These are phyloP conservation scores for Cornus controversa DNA, from an alignment of 148 eudicot genomes.

Conservation along the genomic window DNA sequence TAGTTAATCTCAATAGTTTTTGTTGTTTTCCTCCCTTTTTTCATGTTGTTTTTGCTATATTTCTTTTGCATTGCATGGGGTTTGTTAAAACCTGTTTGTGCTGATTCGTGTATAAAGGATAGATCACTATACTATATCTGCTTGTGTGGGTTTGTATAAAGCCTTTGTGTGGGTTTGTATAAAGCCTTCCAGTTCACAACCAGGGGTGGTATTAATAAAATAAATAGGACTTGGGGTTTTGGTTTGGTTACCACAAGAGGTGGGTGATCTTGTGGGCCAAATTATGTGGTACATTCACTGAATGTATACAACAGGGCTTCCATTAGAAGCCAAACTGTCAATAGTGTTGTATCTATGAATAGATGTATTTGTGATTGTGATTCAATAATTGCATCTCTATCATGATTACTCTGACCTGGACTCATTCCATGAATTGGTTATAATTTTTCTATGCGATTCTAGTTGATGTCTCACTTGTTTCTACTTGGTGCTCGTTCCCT, in stretches of 20 bases:
- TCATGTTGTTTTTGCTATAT: slow-evolving; percentile 8
- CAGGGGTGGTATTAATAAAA: neutral
- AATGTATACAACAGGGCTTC: too few relatives aligned
- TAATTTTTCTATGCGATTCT: neutral
- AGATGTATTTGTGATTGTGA: too few relatives aligned
- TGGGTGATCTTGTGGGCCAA: neutral
- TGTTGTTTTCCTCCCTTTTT: neutral
- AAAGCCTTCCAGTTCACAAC: neutral
- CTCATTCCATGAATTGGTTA: neutral
- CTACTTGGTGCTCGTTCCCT: neutral
- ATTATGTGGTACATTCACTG: neutral
- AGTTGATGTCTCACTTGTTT: neutral
- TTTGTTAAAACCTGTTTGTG: neutral
- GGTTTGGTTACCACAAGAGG: too few relatives aligned
- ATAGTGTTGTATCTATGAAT: too few relatives aligned
- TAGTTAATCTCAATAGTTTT: neutral
- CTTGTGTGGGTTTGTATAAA: neutral
- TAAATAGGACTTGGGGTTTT: too few relatives aligned
- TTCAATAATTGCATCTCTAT: neutral
- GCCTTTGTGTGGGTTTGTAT: too few relatives aligned
- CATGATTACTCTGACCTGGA: neutral
- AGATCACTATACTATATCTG: neutral
- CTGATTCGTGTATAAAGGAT: neutral
- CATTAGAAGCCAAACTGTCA: too few relatives aligned
- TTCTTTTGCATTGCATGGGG: neutral